phyloP scores from a whole-genome alignment of 768 basidiomycete species.

The Boletus rex-veris region DNA sequence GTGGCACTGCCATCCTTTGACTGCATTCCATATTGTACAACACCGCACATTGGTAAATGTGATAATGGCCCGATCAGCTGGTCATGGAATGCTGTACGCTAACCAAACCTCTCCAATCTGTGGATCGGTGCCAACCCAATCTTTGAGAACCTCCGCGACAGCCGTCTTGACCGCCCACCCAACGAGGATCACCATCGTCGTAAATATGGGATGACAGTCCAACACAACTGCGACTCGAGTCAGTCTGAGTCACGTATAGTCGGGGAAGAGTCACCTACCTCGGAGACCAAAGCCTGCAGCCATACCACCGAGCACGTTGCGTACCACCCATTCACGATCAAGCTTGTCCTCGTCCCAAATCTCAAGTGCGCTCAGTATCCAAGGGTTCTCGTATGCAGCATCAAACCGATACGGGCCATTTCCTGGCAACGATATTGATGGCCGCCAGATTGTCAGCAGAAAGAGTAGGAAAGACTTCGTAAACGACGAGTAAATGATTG shows the following conservation, averaged over 20 bases:
- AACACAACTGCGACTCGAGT: constrained; percentile 57
- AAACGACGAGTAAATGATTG: constrained; percentile 77
- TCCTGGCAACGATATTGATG: constrained; percentile 31
- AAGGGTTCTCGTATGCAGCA: constrained; percentile 31
- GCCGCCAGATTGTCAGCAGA: constrained; percentile 76
- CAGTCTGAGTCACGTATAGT: not conserved
- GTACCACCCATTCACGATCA: constrained; percentile 80
- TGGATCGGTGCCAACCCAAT: constrained; percentile 63
- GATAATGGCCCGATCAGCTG: constrained; percentile 8
- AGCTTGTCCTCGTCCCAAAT: constrained; percentile 69
- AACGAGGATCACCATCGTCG: constrained; percentile 66
- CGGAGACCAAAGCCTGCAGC: constrained; percentile 83
- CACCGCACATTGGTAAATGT: not conserved
- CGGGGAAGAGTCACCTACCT: constrained; percentile 41
- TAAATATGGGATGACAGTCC: constrained; percentile 71
- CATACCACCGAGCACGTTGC: constrained; percentile 83
- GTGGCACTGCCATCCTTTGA: constrained; percentile 5
- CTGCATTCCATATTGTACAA: not conserved
- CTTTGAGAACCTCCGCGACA: constrained; percentile 57
- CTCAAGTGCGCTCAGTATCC: constrained; percentile 42
- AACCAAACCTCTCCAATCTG: constrained; percentile 67
- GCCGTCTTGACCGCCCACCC: constrained; percentile 73
- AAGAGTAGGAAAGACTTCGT: constrained; percentile 84
- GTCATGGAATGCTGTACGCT: constrained; percentile 74
- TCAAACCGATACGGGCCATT: constrained; percentile 22